Evolutionary conservation across 2,329 filamentous ascomycete species (phyloP).

Genomic region (Decorospora gaudefroyi): DNA sequence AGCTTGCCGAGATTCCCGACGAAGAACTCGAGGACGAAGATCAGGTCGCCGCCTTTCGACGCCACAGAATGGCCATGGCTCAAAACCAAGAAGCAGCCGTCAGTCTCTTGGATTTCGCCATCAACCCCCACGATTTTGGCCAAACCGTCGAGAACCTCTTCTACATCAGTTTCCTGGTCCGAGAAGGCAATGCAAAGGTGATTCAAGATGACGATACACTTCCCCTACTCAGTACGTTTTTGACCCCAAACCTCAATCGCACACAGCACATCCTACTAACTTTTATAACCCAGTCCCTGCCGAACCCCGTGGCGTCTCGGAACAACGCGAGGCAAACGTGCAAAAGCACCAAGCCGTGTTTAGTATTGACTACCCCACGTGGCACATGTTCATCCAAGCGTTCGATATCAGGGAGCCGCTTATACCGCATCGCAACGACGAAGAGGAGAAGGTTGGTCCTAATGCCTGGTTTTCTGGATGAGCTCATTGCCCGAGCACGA

Average conservation of each 20-base stretch:
- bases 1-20: conserved; percentile 32
- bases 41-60: conserved; percentile 61
- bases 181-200: conserved; percentile 80
- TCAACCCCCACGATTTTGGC: conserved; percentile 88
- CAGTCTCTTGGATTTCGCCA: conserved; percentile 80
- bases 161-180: conserved; percentile 91
- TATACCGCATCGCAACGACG: conserved; percentile 72
- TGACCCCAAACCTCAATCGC: neutral
- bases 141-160: conserved; percentile 98
- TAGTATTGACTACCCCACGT: conserved; percentile 81
- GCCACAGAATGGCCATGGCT: conserved; percentile 63
- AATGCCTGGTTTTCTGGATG: conserved; percentile 35
- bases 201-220: conserved; percentile 71
- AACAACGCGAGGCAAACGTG: conserved; percentile 60
- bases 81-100: conserved; percentile 64
- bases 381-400: conserved; percentile 74
- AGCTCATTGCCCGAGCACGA: neutral
- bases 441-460: conserved; percentile 30
- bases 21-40: conserved; percentile 44
- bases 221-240: conserved; percentile 75
- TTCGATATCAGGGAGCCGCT: conserved; percentile 79
- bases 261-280: conserved; percentile 8
- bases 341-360: conserved; percentile 79
- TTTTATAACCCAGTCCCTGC: conserved; percentile 50
- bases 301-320: conserved; percentile 55